Percentiles rank a stretch among this genome's conserved stretches.
Evolutionary conservation across 1,139 yeast species (phyloP).

Genomic region (Sporopachydermia cereana): DNA sequence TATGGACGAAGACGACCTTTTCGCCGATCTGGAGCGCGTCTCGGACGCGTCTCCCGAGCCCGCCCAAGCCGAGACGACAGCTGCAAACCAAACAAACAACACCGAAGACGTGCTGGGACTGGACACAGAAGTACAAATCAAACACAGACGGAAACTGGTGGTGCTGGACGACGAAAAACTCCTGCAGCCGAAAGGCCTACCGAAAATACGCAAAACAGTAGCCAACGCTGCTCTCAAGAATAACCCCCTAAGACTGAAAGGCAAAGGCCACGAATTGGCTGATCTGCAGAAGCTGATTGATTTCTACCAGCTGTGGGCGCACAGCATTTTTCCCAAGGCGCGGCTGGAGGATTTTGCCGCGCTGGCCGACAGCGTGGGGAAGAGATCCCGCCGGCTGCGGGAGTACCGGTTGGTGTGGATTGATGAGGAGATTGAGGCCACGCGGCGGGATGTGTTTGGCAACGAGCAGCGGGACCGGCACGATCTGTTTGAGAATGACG

Average conservation of each 20-base stretch:
- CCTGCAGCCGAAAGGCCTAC: conserved; percentile 23
- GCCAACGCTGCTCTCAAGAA: conserved; percentile 15
- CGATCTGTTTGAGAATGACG: background rate
- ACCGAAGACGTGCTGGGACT: conserved; percentile 23
- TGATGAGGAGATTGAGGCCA: conserved; percentile 19
- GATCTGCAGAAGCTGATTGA: conserved; percentile 41
- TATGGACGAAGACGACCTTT: background rate
- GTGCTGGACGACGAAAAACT: conserved; percentile 25
- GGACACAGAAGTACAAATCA: conserved; percentile 23
- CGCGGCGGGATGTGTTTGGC: conserved; percentile 9
- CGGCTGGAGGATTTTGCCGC: conserved; percentile 49
- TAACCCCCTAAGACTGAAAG: conserved; percentile 21
- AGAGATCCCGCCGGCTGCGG: conserved; percentile 16
- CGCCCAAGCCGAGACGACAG: background rate
- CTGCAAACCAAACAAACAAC: conserved; percentile 14
- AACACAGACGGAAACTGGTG: conserved; percentile 13
- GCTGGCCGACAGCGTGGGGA: conserved; percentile 23
- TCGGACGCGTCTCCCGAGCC: background rate
- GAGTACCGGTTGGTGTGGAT: conserved; percentile 20
- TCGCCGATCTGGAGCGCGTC: background rate
- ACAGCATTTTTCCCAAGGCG: conserved; percentile 67
- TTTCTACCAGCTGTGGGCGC: conserved; percentile 80
- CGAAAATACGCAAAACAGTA: conserved; percentile 16
- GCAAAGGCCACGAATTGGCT: conserved; percentile 28
- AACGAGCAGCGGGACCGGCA: background rate